Evolutionary conservation across 2,329 filamentous ascomycete genomes (phyloP), one percentile per base, ranked within the genome.

Genomic region (Hypoxylon rubiginosum): DNA sequence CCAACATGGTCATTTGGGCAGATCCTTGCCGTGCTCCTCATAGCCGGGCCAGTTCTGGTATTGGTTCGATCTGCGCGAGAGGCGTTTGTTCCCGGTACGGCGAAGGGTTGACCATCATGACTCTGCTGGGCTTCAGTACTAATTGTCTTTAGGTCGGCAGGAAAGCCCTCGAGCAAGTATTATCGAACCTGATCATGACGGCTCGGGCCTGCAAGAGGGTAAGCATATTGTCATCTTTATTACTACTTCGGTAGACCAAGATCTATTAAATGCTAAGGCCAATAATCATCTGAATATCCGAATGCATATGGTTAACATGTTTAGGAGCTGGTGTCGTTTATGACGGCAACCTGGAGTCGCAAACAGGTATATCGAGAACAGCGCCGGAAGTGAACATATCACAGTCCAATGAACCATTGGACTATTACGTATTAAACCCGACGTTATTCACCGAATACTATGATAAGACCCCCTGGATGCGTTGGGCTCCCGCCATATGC

Each of bases 21-120:
- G 32, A 55, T 61, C 36, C 50, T 61, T 32, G 50, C 58, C n/a
- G 43, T 61, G 15, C 51, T 61, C 21, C 51, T 61, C 3, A 50
- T 55, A 48, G 43, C 32, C 2, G 58, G 58, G 11, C 51, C 41
- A 4, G 6, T 61, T 17, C 21, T 61, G n/a, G 41, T 41, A 21
- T 30, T 55, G 30, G 8, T 61, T 30, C 58, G 58, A 49, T 55
- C 50, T 34, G 51, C 26, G 19, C 13, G 51, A 26, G 50, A 61
- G 21, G 51, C 32, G 13, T 48, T 61, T 21, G n/a, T 17, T 50
- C 34, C 43, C n/a, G 13, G 58, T 61, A 61, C 6, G 58, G 21
- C 9, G 6, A 36, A 36, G 17, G 1, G 39, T 8, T 5, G 4
- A 8, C 39, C 17, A 5, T 43, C 5, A 19, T 2, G 17, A 21